Evolutionary conservation across 2,329 filamentous ascomycete species (phyloP).

Genomic region (Trichoderma asperellum): DNA sequence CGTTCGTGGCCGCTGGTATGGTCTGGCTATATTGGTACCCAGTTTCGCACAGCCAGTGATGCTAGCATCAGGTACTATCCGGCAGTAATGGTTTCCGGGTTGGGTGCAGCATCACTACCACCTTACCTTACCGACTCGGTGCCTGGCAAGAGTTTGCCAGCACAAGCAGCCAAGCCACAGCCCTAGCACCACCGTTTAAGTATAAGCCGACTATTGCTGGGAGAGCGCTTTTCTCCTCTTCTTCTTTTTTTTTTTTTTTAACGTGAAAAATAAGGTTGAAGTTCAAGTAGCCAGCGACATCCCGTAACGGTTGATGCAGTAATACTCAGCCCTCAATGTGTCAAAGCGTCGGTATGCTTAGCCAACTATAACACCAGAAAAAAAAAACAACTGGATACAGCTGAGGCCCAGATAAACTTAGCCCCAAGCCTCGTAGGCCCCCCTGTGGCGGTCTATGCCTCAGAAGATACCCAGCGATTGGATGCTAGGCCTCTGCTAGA

Average conservation of each 20-base stretch:
- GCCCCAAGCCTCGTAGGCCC: background rate
- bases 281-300: background rate
- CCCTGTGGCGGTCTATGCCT: background rate
- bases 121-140: background rate
- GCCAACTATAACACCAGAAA: too few species aligned
- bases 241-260: too few species aligned
- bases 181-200: background rate
- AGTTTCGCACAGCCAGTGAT: background rate
- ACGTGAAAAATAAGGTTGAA: too few species aligned
- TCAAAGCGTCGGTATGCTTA: background rate
- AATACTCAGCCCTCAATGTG: background rate
- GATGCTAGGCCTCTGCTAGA: slow-evolving; percentile 2
- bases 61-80: background rate
- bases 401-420: background rate
- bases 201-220: background rate
- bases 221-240: background rate
- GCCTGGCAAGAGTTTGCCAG: background rate
- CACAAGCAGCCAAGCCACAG: background rate
- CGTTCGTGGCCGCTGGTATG: background rate
- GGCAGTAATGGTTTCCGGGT: background rate
- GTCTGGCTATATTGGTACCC: background rate
- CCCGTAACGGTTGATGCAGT: too few species aligned
- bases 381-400: background rate
- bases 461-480: background rate
- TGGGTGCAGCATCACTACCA: background rate